Percentiles rank a stretch among this genome's conserved stretches.
Evolutionary conservation across 257 asterid genomes (phyloP).

Genomic region (Paulownia fortunei): DNA sequence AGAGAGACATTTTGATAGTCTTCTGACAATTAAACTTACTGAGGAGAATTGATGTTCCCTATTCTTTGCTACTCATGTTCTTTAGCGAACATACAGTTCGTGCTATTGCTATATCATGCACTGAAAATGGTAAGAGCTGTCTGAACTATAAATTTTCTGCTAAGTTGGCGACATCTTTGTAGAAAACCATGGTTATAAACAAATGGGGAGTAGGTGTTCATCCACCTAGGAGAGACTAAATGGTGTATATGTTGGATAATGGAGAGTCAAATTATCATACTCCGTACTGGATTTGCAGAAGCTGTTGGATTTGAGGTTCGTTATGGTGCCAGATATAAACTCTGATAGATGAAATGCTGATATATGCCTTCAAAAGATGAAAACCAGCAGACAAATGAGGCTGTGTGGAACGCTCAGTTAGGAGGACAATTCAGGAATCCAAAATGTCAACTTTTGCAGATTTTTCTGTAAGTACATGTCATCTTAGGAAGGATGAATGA

Average conservation of each 20-base stretch:
- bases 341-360: not conserved
- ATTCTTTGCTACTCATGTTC: constrained; percentile 1
- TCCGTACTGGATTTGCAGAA: not conserved
- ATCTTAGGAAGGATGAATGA: not conserved
- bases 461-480: constrained; percentile 4
- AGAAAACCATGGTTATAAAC: not conserved
- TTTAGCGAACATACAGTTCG: not conserved
- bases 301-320: constrained; percentile 15
- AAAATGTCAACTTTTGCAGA: constrained; percentile 2
- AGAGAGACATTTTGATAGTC: constrained; percentile 15
- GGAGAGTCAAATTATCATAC: not conserved
- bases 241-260: not conserved
- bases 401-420: constrained; percentile 3
- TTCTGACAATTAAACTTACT: constrained; percentile 11
- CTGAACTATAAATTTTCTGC: constrained; percentile 6
- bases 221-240: constrained; percentile 3
- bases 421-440: constrained; percentile 2
- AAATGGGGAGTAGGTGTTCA: not conserved
- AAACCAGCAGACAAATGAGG: constrained; percentile 10
- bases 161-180: not conserved
- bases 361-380: constrained; percentile 22
- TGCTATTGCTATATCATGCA: not conserved
- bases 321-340: constrained; percentile 9
- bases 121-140: not conserved
- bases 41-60: constrained; percentile 10